Percentiles rank a stretch among this genome's conserved stretches.
These are phyloP conservation scores for Sanghuangporus baumii DNA, from an alignment of 1,284 basidiomycete genomes.

Conservation along the genomic window DNA sequence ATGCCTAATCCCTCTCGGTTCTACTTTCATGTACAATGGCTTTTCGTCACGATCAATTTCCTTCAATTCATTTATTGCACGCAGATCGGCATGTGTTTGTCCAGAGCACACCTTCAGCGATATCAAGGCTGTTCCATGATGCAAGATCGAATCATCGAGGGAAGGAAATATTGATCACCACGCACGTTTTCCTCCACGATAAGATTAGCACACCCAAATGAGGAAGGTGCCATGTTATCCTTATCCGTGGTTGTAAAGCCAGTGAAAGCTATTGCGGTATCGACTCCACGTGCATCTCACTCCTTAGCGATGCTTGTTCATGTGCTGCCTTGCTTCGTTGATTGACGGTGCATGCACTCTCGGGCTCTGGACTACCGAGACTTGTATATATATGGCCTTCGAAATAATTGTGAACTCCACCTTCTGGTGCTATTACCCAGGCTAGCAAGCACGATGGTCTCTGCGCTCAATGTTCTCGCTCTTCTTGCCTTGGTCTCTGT, in stretches of 20 bases:
- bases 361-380: not conserved
- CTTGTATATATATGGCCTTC: not conserved
- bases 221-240: not conserved
- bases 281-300: not conserved
- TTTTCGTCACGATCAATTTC: too few relatives aligned
- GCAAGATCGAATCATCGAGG: not conserved
- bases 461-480: slow-evolving; percentile 2
- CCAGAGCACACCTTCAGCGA: too few relatives aligned
- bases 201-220: not conserved
- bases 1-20: too few relatives aligned
- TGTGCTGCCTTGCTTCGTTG: not conserved
- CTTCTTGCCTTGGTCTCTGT: slow-evolving; percentile 19
- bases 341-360: not conserved
- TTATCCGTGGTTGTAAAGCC: not conserved
- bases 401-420: not conserved
- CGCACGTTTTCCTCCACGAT: not conserved
- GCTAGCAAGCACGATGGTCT: not conserved
- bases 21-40: too few relatives aligned
- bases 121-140: too few relatives aligned
- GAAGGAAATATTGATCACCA: not conserved
- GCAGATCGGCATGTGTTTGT: too few relatives aligned
- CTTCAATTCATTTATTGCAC: too few relatives aligned
- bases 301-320: not conserved
- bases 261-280: not conserved
- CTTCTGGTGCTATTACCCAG: not conserved